Evolutionary conservation across 305 asterid species (phyloP), one percentile per base, ranked within the genome.

Genomic region (Ilex paraguariensis): DNA sequence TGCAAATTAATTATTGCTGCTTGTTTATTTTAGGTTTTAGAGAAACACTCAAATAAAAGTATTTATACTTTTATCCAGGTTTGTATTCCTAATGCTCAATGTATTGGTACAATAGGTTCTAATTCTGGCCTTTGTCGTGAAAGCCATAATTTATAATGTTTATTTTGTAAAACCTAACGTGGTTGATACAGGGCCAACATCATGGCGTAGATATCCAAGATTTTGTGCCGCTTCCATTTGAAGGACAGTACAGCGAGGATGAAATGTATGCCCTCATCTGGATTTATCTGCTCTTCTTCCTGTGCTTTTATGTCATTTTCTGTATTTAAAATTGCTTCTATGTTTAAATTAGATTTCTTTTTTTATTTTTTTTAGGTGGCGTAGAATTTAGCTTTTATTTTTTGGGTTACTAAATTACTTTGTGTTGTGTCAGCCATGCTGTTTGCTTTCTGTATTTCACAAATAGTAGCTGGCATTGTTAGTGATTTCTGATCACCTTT

Each of bases 21-120:
- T 60, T 75, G 40, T 66, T 64, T 81, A 60, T 74, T 70, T 57
- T 61, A 92, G 97, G 90, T 77, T 78, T 70, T 92, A 90, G 86
- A 69, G 79, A 85, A 83, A 70, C 95, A 84, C 73, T 53, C 91
- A 0, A 72, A 77, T 75, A 92, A 85, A 77, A 85, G 81, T 69
- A 76, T 92, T 60, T 84, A 87, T 73, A 44, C 87, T 57, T 69
- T 87, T 64, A 58, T 76, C 60, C 84, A 84, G 98, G 98, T 92
- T 71, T 70, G 58, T 58, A 44, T 54, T 36, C 32, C 2, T 65
- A 40, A 56, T 49, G 55, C 31, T 40, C 49, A 50, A 60, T 64
- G 21, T 53, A 7, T 17, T 16, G 51, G 33, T 39, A 21, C 10
- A 45, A 14, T 14, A 39, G 42, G 42, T 36, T 8, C 42, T 8